Evolutionary conservation across 2,329 filamentous ascomycete genomes (phyloP).

Genomic region (Verticillium nubilum): DNA sequence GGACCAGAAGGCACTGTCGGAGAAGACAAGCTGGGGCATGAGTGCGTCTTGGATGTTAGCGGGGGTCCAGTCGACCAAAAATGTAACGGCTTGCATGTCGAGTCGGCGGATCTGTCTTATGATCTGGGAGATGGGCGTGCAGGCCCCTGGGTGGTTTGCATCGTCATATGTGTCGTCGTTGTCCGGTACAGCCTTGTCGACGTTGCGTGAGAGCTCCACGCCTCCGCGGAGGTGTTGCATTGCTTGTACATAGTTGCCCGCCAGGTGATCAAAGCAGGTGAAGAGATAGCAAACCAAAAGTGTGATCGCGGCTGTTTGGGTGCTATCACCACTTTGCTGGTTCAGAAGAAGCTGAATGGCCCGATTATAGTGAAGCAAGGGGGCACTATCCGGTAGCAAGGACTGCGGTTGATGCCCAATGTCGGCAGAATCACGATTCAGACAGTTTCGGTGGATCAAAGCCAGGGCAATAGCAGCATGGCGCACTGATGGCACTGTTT

Average conservation of each 20-base stretch:
- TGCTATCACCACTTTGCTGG: constrained; percentile 13
- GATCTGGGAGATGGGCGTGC: constrained; percentile 20
- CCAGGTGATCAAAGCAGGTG: constrained; percentile 29
- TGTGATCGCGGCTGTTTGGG: constrained; percentile 22
- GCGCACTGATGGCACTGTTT: constrained; percentile 26
- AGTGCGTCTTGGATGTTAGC: constrained; percentile 16
- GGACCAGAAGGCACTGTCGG: constrained; percentile 17
- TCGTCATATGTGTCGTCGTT: constrained; percentile 7
- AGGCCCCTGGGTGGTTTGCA: constrained; percentile 10
- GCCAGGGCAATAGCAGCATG: constrained; percentile 25
- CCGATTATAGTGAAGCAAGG: constrained; percentile 21
- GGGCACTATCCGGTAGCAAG: constrained; percentile 12
- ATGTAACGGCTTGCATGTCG: constrained; percentile 27
- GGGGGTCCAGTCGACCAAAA: constrained; percentile 28
- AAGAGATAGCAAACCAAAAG: constrained; percentile 33
- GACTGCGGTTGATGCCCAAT: not conserved
- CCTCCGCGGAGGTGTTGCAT: constrained; percentile 28
- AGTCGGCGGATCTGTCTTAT: constrained; percentile 27
- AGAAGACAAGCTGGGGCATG: constrained; percentile 8
- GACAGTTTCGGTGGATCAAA: constrained; percentile 19
- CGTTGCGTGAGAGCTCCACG: constrained; percentile 21
- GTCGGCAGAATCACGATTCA: constrained; percentile 13
- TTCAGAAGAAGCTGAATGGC: constrained; percentile 24
- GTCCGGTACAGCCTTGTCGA: constrained; percentile 9
- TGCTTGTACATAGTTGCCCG: constrained; percentile 26